Evolutionary conservation across 306 rosid species (phyloP), one percentile per base, ranked within the genome.

Genomic region (Dalbergia cultrata): DNA sequence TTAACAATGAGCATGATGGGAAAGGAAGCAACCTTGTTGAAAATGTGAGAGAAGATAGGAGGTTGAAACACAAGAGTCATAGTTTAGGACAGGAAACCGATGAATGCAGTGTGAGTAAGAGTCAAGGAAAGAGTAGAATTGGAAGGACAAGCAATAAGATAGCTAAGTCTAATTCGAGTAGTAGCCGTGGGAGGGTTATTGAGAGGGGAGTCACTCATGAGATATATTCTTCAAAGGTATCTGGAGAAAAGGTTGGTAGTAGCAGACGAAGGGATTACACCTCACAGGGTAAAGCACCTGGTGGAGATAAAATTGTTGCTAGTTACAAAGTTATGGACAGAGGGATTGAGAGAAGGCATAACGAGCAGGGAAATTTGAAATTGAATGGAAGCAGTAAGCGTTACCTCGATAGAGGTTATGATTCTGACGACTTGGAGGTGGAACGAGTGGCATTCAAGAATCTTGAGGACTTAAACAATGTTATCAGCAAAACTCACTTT

Each of bases 361-460:
- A 17, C 26, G 65, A 60, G 57, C 67, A 39, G 35, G 70, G 60
- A 31, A 78, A 85, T 80, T 79, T 50, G 61, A 86, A 67, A 61
- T 35, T 74, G 77, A 85, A 74, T 21, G 72, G 82, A 85, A 80
- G 88, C 16, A 39, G 66, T 41, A 74, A 82, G 78, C 76, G 31
- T 6, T 82, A 67, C 66, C 34, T 58, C 71, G 67, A 77, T 74
- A 76, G 78, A 54, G 78, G 66, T 80, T 76, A 81, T 62, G 81
- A 78, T 53, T 81, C 80, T 13, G 87, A 87, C 9, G 70, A 63
- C 54, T 73, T 85, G 82, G 87, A 67, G 85, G 85, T 88, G 70
- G 99, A 93, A 54, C 86, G 97, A 84, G 94, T 88, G 13, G 99
- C 99, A 54, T 93, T 95, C 70, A 87, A 79, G 84, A 90, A 85